phyloP scores from a whole-genome alignment of 768 basidiomycete genomes.

The Xerocomus brunneocitrinus region DNA sequence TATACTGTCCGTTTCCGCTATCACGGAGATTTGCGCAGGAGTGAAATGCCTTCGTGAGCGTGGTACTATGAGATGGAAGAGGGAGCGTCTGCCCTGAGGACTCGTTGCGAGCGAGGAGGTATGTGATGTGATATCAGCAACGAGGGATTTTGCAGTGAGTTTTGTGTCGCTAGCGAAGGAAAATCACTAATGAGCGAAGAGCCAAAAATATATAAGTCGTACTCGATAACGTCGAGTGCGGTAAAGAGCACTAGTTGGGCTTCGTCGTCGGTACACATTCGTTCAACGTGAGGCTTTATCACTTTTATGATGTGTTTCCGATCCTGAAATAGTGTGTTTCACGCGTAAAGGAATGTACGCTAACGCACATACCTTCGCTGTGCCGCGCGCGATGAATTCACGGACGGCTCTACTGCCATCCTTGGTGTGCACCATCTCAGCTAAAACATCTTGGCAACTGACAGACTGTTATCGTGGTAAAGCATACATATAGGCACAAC shows the following conservation, averaged over 20 bases:
- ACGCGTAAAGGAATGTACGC: neutral
- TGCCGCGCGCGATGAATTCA: conserved; percentile 77
- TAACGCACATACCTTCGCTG: conserved; percentile 59
- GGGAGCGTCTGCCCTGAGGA: conserved; percentile 73
- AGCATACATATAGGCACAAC: neutral
- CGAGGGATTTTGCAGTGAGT: conserved; percentile 73
- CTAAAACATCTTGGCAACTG: conserved; percentile 79
- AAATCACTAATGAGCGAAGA: neutral
- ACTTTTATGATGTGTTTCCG: conserved; percentile 88
- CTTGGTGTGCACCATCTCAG: conserved; percentile 92
- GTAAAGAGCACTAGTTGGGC: conserved; percentile 89
- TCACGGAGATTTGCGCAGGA: conserved; percentile 64
- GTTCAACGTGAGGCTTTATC: conserved; percentile 84
- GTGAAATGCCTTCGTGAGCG: conserved; percentile 85
- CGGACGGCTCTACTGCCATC: conserved; percentile 85
- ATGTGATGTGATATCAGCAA: conserved; percentile 60
- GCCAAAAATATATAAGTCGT: conserved; percentile 21
- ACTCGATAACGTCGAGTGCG: conserved; percentile 89
- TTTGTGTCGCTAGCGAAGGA: conserved; percentile 72
- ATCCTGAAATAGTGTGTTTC: conserved; percentile 44
- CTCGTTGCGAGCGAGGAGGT: conserved; percentile 54
- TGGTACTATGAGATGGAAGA: conserved; percentile 80
- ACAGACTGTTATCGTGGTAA: neutral
- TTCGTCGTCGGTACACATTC: conserved; percentile 85
- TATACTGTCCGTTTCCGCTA: conserved; percentile 70